These are phyloP conservation scores for Chalaropsis ovoidea DNA, from an alignment of 2,329 filamentous ascomycete species.

Conservation along the genomic window DNA sequence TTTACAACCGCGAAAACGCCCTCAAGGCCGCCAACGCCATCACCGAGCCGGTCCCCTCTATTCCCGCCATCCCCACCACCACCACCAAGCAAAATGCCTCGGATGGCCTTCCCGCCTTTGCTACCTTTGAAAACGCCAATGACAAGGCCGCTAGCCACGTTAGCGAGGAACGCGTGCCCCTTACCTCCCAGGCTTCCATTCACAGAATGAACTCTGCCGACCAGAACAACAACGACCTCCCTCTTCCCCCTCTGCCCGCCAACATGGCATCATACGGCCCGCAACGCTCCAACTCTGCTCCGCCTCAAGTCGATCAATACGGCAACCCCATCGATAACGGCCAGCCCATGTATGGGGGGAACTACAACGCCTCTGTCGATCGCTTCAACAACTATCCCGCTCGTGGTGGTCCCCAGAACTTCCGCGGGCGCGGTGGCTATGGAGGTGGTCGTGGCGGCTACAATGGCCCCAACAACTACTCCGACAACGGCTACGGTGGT, in stretches of 20 bases:
- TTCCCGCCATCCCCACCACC: conserved; percentile 34
- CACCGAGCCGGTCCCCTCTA: conserved; percentile 40
- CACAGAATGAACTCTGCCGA: conserved; percentile 39
- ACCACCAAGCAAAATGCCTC: conserved; percentile 33
- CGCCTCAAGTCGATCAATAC: conserved; percentile 48
- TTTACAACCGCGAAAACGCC: conserved; percentile 62
- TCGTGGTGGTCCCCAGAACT: conserved; percentile 41
- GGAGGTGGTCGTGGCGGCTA: conserved; percentile 44
- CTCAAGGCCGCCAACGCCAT: conserved; percentile 39
- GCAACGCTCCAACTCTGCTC: conserved; percentile 36
- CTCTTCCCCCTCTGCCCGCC: conserved; percentile 8
- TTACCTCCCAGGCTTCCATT: conserved; percentile 56
- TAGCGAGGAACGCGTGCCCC: conserved; percentile 60
- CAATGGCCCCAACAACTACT: conserved; percentile 31
- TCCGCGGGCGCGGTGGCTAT: conserved; percentile 41
- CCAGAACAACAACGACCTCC: conserved; percentile 13
- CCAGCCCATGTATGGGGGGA: conserved; percentile 10
- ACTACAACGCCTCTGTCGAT: conserved; percentile 36
- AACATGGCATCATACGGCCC: conserved; percentile 33
- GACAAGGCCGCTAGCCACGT: conserved; percentile 40
- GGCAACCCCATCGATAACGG: conserved; percentile 43
- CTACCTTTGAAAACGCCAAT: conserved; percentile 57
- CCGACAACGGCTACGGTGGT: conserved; percentile 29
- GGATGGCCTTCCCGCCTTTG: conserved; percentile 46
- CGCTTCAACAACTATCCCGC: conserved; percentile 42